Base-by-base conservation (phyloP, 495 filamentous ascomycete genomes). In the Penicillium robsamsonii region DNA sequence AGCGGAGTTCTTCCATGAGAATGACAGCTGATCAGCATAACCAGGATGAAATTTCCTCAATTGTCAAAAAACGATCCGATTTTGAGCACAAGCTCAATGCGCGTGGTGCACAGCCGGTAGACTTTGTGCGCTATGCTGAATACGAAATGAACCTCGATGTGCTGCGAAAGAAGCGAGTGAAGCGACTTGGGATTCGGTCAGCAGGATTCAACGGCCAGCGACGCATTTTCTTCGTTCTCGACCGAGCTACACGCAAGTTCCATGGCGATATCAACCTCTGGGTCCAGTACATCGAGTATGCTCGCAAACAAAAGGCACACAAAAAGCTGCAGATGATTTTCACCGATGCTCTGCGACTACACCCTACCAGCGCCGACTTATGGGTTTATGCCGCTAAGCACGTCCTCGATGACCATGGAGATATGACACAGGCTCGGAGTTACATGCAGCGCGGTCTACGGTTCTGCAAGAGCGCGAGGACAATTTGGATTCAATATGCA, bases 81-180 rank as follows among this genome's bases (percentile, higher is more conserved):
- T 96, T 91, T 64, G 94, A 98, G 70, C 92, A 96, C 77, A 87
- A 85, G 46, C 79, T 97, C 60, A 89, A 95, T 60, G 84, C 89
- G 13, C 84, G 90, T 9, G 89, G 91, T 46, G 85, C 86, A 40
- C 80, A 82, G 41, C 81, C 90, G 0, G 69, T 80, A 38, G 91
- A 96, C 61, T 98, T 88, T 73, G 83, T 89, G 41, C 84, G 88
- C 63, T 98, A 97, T 76, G 85, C 86, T 22, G 79, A 88, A 55
- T 98, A 91, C 78, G 94, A 98, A 72, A 91, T 90, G 73, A 95
- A 92, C 63, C 80, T 98, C 31, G 91, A 96, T 53, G 66, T 76
- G 3, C 82, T 98, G 20, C 88, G 90, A 37, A 81, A 84, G 58
- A 95, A 94, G 73, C 84, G 94, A 53, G 84, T 89, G 55, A 86